Evolutionary conservation across 495 filamentous ascomycete genomes (phyloP).

Genomic region (Penicillium dipodomyicola): DNA sequence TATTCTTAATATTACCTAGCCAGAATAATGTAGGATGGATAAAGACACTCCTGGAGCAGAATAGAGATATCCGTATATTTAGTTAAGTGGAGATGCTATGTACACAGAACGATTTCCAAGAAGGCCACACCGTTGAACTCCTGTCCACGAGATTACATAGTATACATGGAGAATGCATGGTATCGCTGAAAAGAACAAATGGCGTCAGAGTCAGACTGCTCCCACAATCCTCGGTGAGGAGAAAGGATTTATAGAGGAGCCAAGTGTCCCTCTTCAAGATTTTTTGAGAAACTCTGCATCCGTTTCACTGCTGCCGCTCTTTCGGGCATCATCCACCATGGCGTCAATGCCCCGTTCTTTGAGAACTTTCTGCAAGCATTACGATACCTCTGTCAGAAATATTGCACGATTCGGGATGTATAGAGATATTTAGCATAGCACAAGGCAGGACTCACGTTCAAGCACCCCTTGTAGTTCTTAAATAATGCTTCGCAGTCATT

Average conservation of each 20-base stretch:
- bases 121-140: slow-evolving; percentile 1
- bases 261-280: slow-evolving; percentile 26
- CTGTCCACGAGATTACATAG: neutral
- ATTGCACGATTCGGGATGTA: neutral
- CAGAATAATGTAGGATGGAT: neutral
- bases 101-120: neutral
- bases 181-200: slow-evolving; percentile 10
- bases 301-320: slow-evolving; percentile 70
- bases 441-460: slow-evolving; percentile 58
- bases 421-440: neutral
- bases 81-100: slow-evolving; percentile 6
- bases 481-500: slow-evolving; percentile 87
- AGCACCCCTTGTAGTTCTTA: slow-evolving; percentile 76
- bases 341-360: slow-evolving; percentile 83
- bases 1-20: neutral
- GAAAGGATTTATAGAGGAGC: neutral
- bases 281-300: slow-evolving; percentile 68
- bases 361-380: slow-evolving; percentile 60
- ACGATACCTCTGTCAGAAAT: slow-evolving; percentile 10
- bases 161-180: slow-evolving; percentile 7
- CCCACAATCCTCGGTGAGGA: neutral
- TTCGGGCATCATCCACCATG: slow-evolving; percentile 80
- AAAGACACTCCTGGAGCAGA: neutral
- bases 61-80: neutral
- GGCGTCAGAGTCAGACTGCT: neutral